Conservation (phyloP, 2,329 filamentous ascomycete species). For the Macroventuria anomochaeta region DNA sequence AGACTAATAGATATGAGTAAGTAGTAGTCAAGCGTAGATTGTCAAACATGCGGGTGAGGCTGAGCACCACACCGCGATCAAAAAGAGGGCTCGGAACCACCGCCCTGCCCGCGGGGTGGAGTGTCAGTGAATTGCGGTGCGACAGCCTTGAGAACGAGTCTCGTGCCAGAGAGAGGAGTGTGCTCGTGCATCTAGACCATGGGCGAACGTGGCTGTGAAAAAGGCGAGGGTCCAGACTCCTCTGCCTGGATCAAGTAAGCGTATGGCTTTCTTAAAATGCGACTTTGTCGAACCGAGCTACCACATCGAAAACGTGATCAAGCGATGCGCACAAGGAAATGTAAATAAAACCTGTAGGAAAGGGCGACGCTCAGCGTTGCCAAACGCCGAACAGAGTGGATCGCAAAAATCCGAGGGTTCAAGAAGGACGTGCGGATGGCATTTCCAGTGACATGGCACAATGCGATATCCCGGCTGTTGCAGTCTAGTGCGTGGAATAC, state of each 20-base stretch:
- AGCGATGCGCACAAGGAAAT: background rate
- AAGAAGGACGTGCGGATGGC: background rate
- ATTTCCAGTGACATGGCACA: background rate
- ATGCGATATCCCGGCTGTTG: background rate
- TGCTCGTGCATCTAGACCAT: constrained; percentile 10
- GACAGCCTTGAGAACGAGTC: background rate
- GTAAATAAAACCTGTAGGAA: background rate
- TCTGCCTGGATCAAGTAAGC: constrained; percentile 8
- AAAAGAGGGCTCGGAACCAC: background rate
- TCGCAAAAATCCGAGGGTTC: background rate
- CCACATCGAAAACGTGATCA: background rate
- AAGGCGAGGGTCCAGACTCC: constrained; percentile 1
- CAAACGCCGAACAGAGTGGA: background rate
- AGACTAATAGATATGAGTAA: too few relatives aligned
- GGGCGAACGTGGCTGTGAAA: background rate
- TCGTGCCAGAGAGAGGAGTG: background rate
- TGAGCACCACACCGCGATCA: background rate
- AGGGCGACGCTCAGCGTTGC: background rate
- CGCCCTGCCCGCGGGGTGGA: background rate
- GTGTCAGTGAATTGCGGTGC: background rate
- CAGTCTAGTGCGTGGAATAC: background rate
- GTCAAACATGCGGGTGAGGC: background rate
- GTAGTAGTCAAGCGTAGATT: too few relatives aligned
- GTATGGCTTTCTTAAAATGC: constrained; percentile 3
- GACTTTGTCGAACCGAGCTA: background rate